Evolutionary conservation across 2,329 filamentous ascomycete genomes (phyloP).

Genomic region (Aureobasidium zeae): DNA sequence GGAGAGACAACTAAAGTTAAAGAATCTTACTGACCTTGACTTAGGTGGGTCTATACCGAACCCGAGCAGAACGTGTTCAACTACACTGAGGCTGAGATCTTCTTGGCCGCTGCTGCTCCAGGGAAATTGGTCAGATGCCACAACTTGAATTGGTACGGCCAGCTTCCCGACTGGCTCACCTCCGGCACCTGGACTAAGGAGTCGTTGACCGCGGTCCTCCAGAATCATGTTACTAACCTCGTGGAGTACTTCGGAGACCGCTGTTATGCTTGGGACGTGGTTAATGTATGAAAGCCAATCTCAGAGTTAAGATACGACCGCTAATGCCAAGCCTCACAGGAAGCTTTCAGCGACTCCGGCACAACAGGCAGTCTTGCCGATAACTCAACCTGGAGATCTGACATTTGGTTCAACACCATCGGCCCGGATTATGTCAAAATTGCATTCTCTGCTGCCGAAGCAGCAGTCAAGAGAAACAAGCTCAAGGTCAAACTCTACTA

Average conservation of each 20-base stretch:
- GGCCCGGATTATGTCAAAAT: conserved; percentile 49
- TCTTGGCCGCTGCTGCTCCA: conserved; percentile 34
- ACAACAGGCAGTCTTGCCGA: conserved; percentile 5
- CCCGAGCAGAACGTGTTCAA: conserved; percentile 48
- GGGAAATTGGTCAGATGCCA: conserved; percentile 52
- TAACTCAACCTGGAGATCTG: conserved; percentile 44
- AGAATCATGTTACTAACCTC: conserved; percentile 52
- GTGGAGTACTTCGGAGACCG: conserved; percentile 50
- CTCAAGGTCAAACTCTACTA: conserved; percentile 51
- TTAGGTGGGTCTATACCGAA: conserved; percentile 52
- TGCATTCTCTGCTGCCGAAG: conserved; percentile 48
- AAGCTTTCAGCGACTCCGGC: conserved; percentile 45
- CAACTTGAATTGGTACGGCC: conserved; percentile 46
- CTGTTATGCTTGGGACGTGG: conserved; percentile 57
- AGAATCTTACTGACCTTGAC: not conserved
- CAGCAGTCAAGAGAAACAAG: conserved; percentile 46
- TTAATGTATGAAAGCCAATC: too few species aligned
- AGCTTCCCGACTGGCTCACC: conserved; percentile 46
- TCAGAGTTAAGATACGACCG: too few species aligned
- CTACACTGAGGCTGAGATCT: conserved; percentile 47
- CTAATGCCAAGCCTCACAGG: too few species aligned
- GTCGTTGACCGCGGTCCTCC: conserved; percentile 47
- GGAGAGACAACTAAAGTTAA: conserved; percentile 20
- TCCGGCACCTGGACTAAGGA: conserved; percentile 45
- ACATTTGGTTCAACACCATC: conserved; percentile 47